Base-by-base conservation (phyloP, 768 basidiomycete genomes). In the Psilocybe subaeruginosa region DNA sequence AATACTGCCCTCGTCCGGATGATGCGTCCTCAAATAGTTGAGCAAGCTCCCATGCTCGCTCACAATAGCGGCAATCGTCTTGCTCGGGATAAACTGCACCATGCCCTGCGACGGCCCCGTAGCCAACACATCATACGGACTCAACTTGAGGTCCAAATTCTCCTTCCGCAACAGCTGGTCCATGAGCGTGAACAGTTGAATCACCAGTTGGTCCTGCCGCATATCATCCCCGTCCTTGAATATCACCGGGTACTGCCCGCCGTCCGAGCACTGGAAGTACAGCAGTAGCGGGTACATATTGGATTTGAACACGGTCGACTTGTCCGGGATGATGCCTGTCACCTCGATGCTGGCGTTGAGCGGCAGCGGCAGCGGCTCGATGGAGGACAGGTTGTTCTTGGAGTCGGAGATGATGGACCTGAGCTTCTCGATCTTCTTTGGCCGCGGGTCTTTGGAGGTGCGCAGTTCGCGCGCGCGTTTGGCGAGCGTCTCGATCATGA, bases 171-270 rank as follows among this genome's bases (percentile, higher is more conserved):
- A 76, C 27, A 99, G 75, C 51, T 92, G 83, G 71, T 99, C 95
- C 97, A 99, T 99, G 29, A 99, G 85, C 14, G 95, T 97, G 74
- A 99, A 96, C n/a, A 99, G 82, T 74, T 99, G 97, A 53, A 99
- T 91, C 29, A 99, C 96, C 39, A 99, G 86, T 73, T 99, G 97
- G 72, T 99, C 97, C 74, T 99, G 97, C 19, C 97, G 89, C 83
- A 99, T 90, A 71, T 99, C 97, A 71, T 99, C 97, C 12, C 97
- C 97, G 66, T 98, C 96, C 76, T 99, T 99, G 83, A 99, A 98
- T 62, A 99, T 99, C 54, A 98, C 85, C 0, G 96, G 92, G 73
- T 91, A 99, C 70, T 95, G 92, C 14, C 87, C 83, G 8, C 92
- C 89, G 59, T 93, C 91, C 8, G 87, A 80, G 66, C 92, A 91